A percentile compares a stretch with the other conserved stretches of the same genome.
These are phyloP conservation scores for Metschnikowia hibisci DNA, from an alignment of 805 yeast genomes.

Conservation along the genomic window DNA sequence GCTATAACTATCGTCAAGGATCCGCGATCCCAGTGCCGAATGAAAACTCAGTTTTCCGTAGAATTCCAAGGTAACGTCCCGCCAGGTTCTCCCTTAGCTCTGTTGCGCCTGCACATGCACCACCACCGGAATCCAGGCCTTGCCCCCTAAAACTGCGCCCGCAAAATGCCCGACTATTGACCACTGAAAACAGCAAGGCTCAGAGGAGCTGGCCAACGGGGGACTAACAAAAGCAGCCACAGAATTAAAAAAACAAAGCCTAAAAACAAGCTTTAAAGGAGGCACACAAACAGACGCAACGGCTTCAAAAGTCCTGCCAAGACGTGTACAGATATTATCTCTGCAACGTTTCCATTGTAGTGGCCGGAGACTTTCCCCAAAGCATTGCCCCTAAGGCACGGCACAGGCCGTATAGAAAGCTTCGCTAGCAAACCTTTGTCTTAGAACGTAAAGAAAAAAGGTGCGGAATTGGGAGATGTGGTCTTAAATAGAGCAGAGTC, in stretches of 20 bases:
- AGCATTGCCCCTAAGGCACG: slow-evolving; percentile 36
- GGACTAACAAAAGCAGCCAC: slow-evolving; percentile 9
- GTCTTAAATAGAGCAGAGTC: slow-evolving; percentile 7
- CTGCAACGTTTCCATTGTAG: slow-evolving; percentile 55
- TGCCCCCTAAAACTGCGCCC: not conserved
- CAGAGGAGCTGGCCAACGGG: slow-evolving; percentile 13
- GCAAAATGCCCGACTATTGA: slow-evolving; percentile 4
- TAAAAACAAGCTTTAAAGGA: not conserved
- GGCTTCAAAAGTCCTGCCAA: slow-evolving; percentile 1
- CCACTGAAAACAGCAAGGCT: slow-evolving; percentile 13
- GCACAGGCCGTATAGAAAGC: slow-evolving; percentile 47
- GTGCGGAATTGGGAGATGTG: not conserved
- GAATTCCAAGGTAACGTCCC: slow-evolving; percentile 13
- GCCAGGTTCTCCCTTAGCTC: not conserved
- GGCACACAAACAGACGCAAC: not conserved
- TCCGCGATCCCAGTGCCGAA: slow-evolving; percentile 62
- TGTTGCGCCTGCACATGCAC: not conserved
- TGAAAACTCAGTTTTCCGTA: slow-evolving; percentile 13
- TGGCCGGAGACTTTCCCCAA: slow-evolving; percentile 92
- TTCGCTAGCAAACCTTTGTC: slow-evolving; percentile 77
- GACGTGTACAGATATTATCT: slow-evolving; percentile 10
- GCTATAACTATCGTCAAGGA: slow-evolving; percentile 75
- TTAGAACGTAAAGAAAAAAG: slow-evolving; percentile 50
- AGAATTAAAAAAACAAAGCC: not conserved
- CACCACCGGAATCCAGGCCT: not conserved